Percentiles rank a stretch among this genome's conserved stretches.
phyloP scores from a whole-genome alignment of 2,329 filamentous ascomycete genomes.

The Coniella vitis region DNA sequence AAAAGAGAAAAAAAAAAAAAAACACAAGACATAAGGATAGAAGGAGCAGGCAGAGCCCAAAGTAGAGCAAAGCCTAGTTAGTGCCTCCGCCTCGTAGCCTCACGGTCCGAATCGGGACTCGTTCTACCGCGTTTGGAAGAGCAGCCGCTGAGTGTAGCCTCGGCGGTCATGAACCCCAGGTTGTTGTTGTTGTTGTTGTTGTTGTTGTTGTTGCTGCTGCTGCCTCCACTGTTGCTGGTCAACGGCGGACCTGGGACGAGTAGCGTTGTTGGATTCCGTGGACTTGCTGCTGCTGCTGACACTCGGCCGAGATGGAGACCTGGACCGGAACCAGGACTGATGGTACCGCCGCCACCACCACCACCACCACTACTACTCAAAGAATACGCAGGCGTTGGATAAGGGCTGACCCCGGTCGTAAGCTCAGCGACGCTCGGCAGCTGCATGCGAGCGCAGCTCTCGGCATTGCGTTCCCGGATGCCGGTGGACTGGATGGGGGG shows the following conservation, averaged over 20 bases:
- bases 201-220: too few relatives aligned
- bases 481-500: constrained; percentile 44
- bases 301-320: too few relatives aligned
- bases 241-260: constrained; percentile 22
- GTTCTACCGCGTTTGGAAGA: constrained; percentile 41
- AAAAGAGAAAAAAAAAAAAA: too few relatives aligned
- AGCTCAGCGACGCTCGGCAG: constrained; percentile 58
- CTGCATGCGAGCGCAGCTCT: constrained; percentile 30
- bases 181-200: not conserved
- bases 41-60: not conserved
- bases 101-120: constrained; percentile 42
- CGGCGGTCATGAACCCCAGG: too few relatives aligned
- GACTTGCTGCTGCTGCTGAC: constrained; percentile 30
- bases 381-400: constrained; percentile 50
- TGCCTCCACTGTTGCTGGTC: constrained; percentile 18
- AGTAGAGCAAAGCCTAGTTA: constrained; percentile 6
- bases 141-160: constrained; percentile 17
- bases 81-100: constrained; percentile 39
- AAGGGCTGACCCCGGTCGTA: constrained; percentile 56
- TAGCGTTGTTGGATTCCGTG: constrained; percentile 26
- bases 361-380: constrained; percentile 31
- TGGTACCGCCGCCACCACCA: constrained; percentile 30
- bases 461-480: constrained; percentile 19
- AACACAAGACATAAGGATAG: too few relatives aligned
- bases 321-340: constrained; percentile 21